Conservation (phyloP, 1,284 basidiomycete species). For the Marasmius oreades region DNA sequence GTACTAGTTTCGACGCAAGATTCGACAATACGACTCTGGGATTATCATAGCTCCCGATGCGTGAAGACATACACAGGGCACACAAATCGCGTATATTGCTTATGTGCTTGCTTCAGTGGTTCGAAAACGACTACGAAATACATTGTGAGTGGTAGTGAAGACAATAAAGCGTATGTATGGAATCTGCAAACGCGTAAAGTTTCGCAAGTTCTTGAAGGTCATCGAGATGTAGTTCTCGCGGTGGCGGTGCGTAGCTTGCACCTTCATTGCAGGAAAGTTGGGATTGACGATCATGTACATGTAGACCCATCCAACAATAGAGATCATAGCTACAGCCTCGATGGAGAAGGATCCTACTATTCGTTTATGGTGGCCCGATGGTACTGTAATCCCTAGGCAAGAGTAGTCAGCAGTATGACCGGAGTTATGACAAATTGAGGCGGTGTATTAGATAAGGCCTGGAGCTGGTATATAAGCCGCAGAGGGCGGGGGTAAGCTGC, state of each 20-base stretch:
- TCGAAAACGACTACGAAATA: slow-evolving; percentile 51
- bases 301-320: slow-evolving; percentile 69
- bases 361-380: slow-evolving; percentile 68
- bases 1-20: slow-evolving; percentile 90
- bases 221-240: slow-evolving; percentile 74
- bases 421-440: not conserved
- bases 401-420: not conserved
- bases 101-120: slow-evolving; percentile 56
- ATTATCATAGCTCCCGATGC: slow-evolving; percentile 87
- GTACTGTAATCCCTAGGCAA: not conserved
- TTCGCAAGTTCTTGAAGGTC: slow-evolving; percentile 73
- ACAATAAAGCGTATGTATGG: slow-evolving; percentile 87
- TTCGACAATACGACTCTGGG: slow-evolving; percentile 91
- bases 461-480: not conserved
- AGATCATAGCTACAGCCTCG: slow-evolving; percentile 77
- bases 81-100: slow-evolving; percentile 75
- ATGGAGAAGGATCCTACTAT: slow-evolving; percentile 85
- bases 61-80: slow-evolving; percentile 92
- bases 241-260: slow-evolving; percentile 54
- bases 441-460: slow-evolving; percentile 1
- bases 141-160: slow-evolving; percentile 89
- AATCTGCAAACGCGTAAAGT: slow-evolving; percentile 84
- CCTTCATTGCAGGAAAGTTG: not conserved
- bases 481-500: not conserved
- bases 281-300: slow-evolving; percentile 23